Percentiles rank a stretch among this genome's conserved stretches.
These are phyloP conservation scores for Trichophyton mentagrophytes DNA, from an alignment of 2,329 filamentous ascomycete species.

Conservation along the genomic window DNA sequence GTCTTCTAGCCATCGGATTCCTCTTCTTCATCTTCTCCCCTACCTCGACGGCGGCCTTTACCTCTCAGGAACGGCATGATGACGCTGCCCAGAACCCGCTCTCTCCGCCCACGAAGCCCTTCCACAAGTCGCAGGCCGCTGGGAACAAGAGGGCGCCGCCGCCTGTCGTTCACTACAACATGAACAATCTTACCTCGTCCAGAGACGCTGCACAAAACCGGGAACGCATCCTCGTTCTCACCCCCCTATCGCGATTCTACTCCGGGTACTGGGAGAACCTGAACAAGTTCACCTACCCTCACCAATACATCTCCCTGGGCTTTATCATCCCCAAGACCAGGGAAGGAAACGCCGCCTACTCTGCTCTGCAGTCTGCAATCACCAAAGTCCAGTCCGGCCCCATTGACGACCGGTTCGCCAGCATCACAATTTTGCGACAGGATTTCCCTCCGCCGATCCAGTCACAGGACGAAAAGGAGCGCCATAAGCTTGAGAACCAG, in stretches of 20 bases:
- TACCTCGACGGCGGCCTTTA: conserved; percentile 38
- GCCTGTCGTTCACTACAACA: conserved; percentile 81
- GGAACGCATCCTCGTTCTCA: conserved; percentile 82
- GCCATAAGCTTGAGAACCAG: conserved; percentile 85
- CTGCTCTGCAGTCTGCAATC: conserved; percentile 71
- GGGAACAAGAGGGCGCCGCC: conserved; percentile 49
- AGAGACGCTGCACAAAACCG: conserved; percentile 60
- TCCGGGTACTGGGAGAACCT: conserved; percentile 93
- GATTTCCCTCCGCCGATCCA: conserved; percentile 74
- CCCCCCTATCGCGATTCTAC: conserved; percentile 87
- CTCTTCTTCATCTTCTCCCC: conserved; percentile 51
- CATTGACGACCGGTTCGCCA: conserved; percentile 73
- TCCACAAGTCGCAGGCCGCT: conserved; percentile 49
- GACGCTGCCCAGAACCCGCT: conserved; percentile 55
- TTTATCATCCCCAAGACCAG: conserved; percentile 93
- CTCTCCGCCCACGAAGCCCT: conserved; percentile 61
- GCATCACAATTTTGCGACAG: conserved; percentile 85
- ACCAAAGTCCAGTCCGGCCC: conserved; percentile 72
- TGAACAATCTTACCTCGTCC: conserved; percentile 87
- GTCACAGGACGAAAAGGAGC: conserved; percentile 74
- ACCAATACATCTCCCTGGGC: conserved; percentile 84
- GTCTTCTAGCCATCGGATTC: conserved; percentile 59
- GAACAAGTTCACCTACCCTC: conserved; percentile 69
- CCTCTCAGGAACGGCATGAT: conserved; percentile 39
- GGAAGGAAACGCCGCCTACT: conserved; percentile 78